A percentile compares a stretch with the other conserved stretches of the same genome.
phyloP scores from a whole-genome alignment of 1,284 basidiomycete species.

The Rhodotorula glutinis region DNA sequence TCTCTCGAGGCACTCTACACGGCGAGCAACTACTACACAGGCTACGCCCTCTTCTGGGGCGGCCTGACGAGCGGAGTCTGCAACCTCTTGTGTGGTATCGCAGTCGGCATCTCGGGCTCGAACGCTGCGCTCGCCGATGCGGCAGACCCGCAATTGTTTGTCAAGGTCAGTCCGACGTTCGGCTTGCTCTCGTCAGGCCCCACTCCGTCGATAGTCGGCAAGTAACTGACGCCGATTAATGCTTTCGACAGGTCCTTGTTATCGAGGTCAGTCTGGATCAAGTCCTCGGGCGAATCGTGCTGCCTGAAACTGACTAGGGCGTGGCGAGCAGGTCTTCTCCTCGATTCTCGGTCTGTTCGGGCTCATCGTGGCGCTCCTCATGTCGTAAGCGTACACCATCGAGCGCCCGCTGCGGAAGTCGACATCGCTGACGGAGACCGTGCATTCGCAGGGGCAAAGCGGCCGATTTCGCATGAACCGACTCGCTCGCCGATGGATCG shows the following conservation, averaged over 20 bases:
- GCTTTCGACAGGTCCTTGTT: constrained; percentile 50
- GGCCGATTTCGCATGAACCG: not conserved
- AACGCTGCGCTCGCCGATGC: constrained; percentile 89
- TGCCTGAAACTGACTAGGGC: no score
- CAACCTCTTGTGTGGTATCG: constrained; percentile 88
- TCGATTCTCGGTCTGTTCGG: constrained; percentile 50
- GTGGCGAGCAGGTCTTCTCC: constrained; percentile 63
- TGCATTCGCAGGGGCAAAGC: constrained; percentile 1
- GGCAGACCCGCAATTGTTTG: constrained; percentile 82
- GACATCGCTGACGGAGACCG: no score
- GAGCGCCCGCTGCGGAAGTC: no score
- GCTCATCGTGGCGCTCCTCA: constrained; percentile 45
- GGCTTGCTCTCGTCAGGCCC: not conserved
- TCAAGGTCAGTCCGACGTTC: constrained; percentile 73
- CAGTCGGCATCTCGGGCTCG: constrained; percentile 85
- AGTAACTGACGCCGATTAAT: not conserved
- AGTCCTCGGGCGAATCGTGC: no score
- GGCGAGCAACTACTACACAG: constrained; percentile 82
- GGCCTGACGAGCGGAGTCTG: constrained; percentile 83
- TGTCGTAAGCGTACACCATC: not conserved
- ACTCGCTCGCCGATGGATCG: not conserved
- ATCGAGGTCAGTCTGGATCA: constrained; percentile 59
- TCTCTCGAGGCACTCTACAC: constrained; percentile 72
- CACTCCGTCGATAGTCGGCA: not conserved
- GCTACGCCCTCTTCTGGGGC: constrained; percentile 90